Evolutionary conservation across 2,329 filamentous ascomycete genomes (phyloP), one percentile per base, ranked within the genome.

Genomic region (Aureobasidium sp.): DNA sequence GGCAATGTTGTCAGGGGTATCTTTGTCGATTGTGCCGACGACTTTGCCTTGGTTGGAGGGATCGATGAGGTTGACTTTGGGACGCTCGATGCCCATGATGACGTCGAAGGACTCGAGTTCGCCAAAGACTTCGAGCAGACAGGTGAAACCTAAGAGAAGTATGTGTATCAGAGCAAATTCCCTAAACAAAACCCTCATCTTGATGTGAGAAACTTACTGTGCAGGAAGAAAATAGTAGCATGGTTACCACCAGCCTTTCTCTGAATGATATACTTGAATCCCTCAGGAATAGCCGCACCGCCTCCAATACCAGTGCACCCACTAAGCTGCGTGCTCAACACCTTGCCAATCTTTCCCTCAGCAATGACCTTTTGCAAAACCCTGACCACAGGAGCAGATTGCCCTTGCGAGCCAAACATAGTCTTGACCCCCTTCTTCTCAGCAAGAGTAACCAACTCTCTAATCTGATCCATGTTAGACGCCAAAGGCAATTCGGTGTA

Each of bases 401-500:
- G 71, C 2, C 72, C 77, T 67, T 83, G 81, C 5, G 81, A 62
- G 2, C 80, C 80, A 3, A 82, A 72, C 29, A 79, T 70, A 0
- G 77, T 82, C 52, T 70, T 73, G 11, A 77, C 71, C 0, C 73
- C 72, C 32, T 75, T 76, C 27, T 69, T 59, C 48, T 73, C 70
- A 0, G 79, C 79, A 10, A 81, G 63, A 1, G 67, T 66, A 0
- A 71, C 66, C 25, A 83, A 68, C 63, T 80, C 76, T 48, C 76
- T 72, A 0, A 78, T 74, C 63, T 80, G 72, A 1, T 68, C 63
- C 1, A 75, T 58, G 45, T 74, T 77, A 3, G 72, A 69, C 0
- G 71, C 78, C 1, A 81, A 70, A 3, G 78, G 80, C 79, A 79
- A 80, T 65, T 82, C 80, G n/a, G 77, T 73, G 61, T 78, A 82